These are phyloP conservation scores for Striga hermonthica DNA, from an alignment of 305 asterid species.

Conservation along the genomic window DNA sequence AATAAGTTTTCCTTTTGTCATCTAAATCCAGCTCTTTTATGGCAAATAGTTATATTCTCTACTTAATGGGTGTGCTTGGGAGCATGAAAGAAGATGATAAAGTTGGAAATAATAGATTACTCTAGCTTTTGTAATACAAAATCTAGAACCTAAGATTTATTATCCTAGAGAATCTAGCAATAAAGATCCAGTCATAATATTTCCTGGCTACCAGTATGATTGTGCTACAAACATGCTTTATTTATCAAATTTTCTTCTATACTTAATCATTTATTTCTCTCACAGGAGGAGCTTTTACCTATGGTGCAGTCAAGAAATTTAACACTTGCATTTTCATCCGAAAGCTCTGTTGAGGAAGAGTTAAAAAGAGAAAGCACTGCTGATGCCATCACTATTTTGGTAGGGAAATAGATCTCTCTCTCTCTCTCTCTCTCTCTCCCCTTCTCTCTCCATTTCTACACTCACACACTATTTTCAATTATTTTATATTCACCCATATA, in stretches of 20 bases:
- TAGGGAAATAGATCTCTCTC: constrained; percentile 37
- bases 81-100: no score
- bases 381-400: constrained; percentile 93
- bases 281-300: constrained; percentile 88
- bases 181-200: no score
- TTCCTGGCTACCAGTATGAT: no score
- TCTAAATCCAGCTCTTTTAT: no score
- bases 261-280: constrained; percentile 30
- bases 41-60: no score
- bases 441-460: constrained; percentile 8
- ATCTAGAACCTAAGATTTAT: no score
- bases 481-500: constrained; percentile 1
- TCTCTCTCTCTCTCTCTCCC: neutral
- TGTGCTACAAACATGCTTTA: constrained; percentile 8
- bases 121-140: no score
- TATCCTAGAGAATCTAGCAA: no score
- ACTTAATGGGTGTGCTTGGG: no score
- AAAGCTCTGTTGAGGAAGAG: constrained; percentile 97
- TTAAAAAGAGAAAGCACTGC: constrained; percentile 98
- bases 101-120: no score
- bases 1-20: no score
- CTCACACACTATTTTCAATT: constrained; percentile 5
- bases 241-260: constrained; percentile 16
- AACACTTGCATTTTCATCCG: constrained; percentile 87
- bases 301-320: constrained; percentile 73